phyloP scores from a whole-genome alignment of 805 yeast species.

The Zygoascus tannicola region DNA sequence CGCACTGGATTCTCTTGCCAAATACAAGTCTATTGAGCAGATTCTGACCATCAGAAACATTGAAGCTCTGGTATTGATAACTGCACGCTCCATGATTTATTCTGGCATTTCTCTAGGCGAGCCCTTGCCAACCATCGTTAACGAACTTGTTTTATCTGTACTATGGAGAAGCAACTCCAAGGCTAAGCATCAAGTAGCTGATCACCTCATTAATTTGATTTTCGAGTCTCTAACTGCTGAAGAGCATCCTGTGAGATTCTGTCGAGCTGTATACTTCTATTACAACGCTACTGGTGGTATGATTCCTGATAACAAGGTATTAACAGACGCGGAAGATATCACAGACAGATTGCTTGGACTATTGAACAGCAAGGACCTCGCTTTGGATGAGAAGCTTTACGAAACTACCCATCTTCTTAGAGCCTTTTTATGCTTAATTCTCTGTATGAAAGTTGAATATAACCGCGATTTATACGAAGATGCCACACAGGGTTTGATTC shows the following conservation, averaged over 20 bases:
- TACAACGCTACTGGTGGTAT: not conserved
- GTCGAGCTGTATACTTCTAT: not conserved
- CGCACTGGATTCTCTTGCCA: too few species aligned
- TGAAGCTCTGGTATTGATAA: too few species aligned
- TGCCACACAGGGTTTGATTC: too few species aligned
- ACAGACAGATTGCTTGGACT: not conserved
- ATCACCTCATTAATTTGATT: not conserved
- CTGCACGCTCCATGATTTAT: too few species aligned
- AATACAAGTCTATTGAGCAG: too few species aligned
- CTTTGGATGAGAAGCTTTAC: not conserved
- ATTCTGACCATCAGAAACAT: too few species aligned
- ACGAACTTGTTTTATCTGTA: not conserved
- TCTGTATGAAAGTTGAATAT: not conserved
- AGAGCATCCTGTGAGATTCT: not conserved
- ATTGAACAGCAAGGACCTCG: not conserved
- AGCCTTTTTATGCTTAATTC: not conserved
- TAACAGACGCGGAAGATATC: not conserved
- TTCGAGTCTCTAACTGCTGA: not conserved
- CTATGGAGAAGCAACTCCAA: not conserved
- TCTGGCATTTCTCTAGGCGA: too few species aligned
- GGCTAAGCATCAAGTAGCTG: not conserved
- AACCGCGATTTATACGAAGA: not conserved
- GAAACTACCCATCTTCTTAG: not conserved
- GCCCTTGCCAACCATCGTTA: not conserved
- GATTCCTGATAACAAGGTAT: too few species aligned